Conservation (phyloP, 331 rosid species). For the Pyracantha coccinea region DNA sequence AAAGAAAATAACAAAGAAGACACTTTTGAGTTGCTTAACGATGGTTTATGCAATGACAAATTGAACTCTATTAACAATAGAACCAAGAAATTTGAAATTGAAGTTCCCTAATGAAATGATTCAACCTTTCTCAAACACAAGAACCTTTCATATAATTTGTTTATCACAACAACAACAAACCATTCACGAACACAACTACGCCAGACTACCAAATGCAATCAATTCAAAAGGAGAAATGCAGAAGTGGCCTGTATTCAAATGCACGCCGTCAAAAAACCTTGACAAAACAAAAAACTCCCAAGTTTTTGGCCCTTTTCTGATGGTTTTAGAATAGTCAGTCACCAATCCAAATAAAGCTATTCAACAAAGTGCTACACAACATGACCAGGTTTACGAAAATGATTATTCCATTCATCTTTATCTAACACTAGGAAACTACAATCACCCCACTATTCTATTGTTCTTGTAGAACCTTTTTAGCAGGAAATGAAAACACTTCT, state of each 20-base stretch:
- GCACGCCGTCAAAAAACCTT: background rate
- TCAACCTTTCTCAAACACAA: background rate
- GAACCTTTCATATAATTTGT: background rate
- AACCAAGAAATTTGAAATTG: background rate
- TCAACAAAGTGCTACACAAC: background rate
- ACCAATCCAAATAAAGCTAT: background rate
- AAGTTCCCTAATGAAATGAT: background rate
- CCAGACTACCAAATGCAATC: background rate
- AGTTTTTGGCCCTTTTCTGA: background rate
- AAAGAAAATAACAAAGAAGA: background rate
- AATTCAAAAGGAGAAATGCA: background rate
- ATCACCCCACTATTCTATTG: background rate
- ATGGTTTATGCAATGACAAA: slow-evolving; percentile 1
- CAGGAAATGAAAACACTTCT: background rate
- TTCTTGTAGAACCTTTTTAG: background rate
- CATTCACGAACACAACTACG: background rate
- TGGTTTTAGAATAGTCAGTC: background rate
- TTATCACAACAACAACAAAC: background rate
- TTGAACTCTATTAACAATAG: background rate
- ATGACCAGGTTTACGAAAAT: background rate
- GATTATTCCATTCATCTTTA: background rate
- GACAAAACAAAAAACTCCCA: background rate
- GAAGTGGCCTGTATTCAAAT: background rate
- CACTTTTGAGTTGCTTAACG: background rate
- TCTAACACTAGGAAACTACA: background rate